Base-by-base conservation (phyloP, 2,329 filamentous ascomycete genomes). In the Aspergillus luchuensis region DNA sequence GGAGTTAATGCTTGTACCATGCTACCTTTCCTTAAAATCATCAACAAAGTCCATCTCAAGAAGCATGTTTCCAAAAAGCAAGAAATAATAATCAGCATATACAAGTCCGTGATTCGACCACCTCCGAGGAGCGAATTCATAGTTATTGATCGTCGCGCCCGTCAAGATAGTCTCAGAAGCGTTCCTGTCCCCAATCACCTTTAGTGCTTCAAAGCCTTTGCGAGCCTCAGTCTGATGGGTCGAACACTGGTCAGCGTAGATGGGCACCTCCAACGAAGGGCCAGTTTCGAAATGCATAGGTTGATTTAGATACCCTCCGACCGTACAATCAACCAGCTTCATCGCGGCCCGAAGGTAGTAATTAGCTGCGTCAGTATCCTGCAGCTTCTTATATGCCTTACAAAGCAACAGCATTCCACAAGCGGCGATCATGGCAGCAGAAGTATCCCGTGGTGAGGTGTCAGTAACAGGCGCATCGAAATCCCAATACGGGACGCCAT, bases 401-500 rank as follows among this genome's bases (percentile, higher is more conserved):
- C 76, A 72, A 7, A 80, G 70, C 10, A 79, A 66, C 7, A 80
- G 53, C 4, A 81, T 55, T 0, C 78, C 79, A 59, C 79, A 80
- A 1, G 76, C 77, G 1, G 78, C 74, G 21, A 80, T 74, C 50
- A 80, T 75, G 0, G 74, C 78, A 0, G 78, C 78, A 0, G 76
- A 79, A 0, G 76, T 77, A 60, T 80, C 79, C 13, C 78, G 61
- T 2, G 43, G 70, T 15, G 54, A 60, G 0, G 15, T 15, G 0
- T 38, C 48, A 0, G 50, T 57, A 1, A 70, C 68, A 52, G 82
- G 82, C 0, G 82, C 82, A 60, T 84, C 79, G 48, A 84, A 84
- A 57, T 84, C 82, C 82, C 81, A 84, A 2, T 76, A 73, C 0
- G 82, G 81, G 0, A 83, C 78, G 0, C 72, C 67, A 15, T 74